phyloP scores from a whole-genome alignment of 2,329 filamentous ascomycete genomes.

The Fusarium anthophilum region DNA sequence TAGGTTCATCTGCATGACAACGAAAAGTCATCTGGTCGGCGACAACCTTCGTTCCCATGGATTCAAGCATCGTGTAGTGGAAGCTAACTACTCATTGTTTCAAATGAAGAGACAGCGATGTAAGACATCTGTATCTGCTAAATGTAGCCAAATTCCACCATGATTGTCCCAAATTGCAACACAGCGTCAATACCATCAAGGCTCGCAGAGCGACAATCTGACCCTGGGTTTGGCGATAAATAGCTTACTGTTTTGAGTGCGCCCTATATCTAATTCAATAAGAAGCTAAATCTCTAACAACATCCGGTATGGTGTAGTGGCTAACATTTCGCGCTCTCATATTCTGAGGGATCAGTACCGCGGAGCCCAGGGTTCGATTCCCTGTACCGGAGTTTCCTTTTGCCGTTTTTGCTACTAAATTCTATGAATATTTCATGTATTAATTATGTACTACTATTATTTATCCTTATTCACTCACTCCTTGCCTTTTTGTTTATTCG shows the following conservation, averaged over 20 bases:
- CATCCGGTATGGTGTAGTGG: slow-evolving; percentile 48
- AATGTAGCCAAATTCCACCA: rapidly evolving
- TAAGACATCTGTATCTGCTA: neutral
- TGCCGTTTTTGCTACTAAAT: rapidly evolving
- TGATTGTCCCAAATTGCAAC: neutral
- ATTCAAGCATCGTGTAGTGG: rapidly evolving
- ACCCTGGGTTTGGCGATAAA: rapidly evolving
- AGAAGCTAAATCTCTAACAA: rapidly evolving
- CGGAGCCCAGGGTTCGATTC: slow-evolving; percentile 44
- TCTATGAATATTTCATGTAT: neutral
- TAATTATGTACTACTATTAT: no score
- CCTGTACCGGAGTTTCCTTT: slow-evolving; percentile 37
- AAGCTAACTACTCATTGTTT: rapidly evolving
- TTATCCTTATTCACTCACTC: no score
- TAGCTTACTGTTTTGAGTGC: rapidly evolving
- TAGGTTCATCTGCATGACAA: no score
- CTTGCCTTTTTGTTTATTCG: no score
- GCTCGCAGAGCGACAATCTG: rapidly evolving
- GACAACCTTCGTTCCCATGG: neutral
- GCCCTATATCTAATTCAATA: rapidly evolving
- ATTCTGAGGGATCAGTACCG: slow-evolving; percentile 37
- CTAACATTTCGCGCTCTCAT: slow-evolving; percentile 48
- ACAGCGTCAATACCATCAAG: no score
- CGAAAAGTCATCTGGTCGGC: neutral
- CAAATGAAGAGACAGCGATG: rapidly evolving